Conservation (phyloP, 306 rosid genomes). For the Prosopis cineraria region DNA sequence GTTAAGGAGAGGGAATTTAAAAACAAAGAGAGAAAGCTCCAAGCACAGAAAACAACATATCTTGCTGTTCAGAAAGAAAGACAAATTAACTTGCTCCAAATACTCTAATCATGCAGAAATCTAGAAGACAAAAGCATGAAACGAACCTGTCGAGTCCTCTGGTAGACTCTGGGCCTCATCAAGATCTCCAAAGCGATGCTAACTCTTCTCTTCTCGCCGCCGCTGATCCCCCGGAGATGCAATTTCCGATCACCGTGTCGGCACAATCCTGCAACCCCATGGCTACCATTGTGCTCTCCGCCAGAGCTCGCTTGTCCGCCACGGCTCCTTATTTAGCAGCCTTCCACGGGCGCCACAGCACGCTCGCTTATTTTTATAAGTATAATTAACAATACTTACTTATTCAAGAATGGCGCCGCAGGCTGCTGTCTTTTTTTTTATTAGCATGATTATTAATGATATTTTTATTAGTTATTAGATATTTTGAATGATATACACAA, state of each 20-base stretch:
- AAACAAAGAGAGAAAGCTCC: not conserved
- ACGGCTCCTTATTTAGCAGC: conserved; percentile 71
- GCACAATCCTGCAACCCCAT: conserved; percentile 99
- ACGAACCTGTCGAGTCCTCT: conserved; percentile 92
- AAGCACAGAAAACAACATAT: not conserved
- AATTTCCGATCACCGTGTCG: conserved; percentile 88
- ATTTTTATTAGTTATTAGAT: too few relatives aligned
- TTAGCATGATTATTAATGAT: too few relatives aligned
- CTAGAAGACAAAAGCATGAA: not conserved
- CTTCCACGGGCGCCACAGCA: too few relatives aligned
- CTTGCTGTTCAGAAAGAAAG: not conserved
- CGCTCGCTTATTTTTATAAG: too few relatives aligned
- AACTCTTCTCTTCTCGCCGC: conserved; percentile 95
- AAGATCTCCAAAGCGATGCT: conserved; percentile 94
- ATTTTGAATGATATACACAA: too few relatives aligned
- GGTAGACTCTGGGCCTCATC: conserved; percentile 94
- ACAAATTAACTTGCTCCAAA: not conserved
- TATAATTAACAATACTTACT: too few relatives aligned
- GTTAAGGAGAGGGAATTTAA: not conserved
- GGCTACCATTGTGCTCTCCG: conserved; percentile 86
- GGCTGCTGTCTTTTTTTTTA: too few relatives aligned
- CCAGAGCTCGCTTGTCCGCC: conserved; percentile 73
- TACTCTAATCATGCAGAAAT: not conserved
- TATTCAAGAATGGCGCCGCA: too few relatives aligned
- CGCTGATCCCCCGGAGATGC: conserved; percentile 97